A percentile compares a stretch with the other conserved stretches of the same genome.
Conservation (phyloP, 2,329 filamentous ascomycete genomes). For the Aspergillus sp. region DNA sequence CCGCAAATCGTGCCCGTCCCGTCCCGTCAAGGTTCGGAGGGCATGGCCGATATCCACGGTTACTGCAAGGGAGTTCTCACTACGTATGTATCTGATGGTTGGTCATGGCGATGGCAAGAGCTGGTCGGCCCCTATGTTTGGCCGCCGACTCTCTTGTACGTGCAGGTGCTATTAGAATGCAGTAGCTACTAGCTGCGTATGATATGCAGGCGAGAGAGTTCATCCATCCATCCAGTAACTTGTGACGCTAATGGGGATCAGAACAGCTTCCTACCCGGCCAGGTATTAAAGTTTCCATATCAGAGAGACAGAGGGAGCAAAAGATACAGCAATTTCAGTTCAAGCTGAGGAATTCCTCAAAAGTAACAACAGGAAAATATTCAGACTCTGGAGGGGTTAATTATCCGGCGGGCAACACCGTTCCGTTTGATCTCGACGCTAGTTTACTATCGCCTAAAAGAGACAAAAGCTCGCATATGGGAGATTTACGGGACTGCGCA, state of each 20-base stretch:
- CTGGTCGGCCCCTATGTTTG: neutral
- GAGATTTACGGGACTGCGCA: neutral
- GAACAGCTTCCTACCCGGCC: neutral
- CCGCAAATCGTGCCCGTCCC: slow-evolving; percentile 31
- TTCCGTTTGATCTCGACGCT: neutral
- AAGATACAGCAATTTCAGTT: neutral
- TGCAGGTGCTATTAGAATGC: neutral
- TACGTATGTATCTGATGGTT: neutral
- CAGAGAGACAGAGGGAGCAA: neutral
- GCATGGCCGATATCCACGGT: slow-evolving; percentile 35
- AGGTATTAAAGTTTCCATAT: neutral
- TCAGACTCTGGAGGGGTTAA: neutral
- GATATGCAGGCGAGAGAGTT: neutral
- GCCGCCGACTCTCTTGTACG: neutral
- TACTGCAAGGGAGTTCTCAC: slow-evolving; percentile 31
- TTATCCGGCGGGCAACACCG: neutral
- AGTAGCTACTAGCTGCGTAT: neutral
- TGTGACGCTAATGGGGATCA: neutral
- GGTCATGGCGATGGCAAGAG: neutral
- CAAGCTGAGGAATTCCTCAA: neutral
- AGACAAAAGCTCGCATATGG: neutral
- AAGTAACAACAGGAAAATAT: neutral
- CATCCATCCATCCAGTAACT: neutral
- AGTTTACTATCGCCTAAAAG: neutral
- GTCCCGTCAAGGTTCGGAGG: slow-evolving; percentile 43